These are phyloP conservation scores for Tuber magnatum DNA, from an alignment of 495 filamentous ascomycete species.

Conservation along the genomic window DNA sequence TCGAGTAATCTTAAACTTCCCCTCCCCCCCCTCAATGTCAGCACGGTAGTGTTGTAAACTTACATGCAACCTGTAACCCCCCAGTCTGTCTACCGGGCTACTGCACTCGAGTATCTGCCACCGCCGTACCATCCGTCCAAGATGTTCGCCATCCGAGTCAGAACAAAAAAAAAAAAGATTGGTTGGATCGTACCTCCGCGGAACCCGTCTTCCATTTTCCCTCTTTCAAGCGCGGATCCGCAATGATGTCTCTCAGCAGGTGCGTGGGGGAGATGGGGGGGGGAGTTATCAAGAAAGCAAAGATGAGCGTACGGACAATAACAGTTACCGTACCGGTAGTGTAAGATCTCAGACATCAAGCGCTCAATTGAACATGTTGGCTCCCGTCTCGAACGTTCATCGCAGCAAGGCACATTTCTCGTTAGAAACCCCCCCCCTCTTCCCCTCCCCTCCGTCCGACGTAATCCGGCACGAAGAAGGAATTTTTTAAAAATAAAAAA, in stretches of 20 bases:
- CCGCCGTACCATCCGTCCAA: not conserved
- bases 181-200: not conserved
- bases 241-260: not conserved
- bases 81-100: not conserved
- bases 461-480: not conserved
- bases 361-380: not conserved
- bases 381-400: not conserved
- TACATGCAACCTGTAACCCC: not conserved
- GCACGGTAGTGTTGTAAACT: not conserved
- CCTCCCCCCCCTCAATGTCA: not conserved
- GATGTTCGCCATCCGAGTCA: not conserved
- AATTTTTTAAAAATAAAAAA: no score
- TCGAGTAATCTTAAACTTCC: not conserved
- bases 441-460: not conserved
- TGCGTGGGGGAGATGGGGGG: not conserved
- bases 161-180: not conserved
- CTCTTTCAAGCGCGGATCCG: not conserved
- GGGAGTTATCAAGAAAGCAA: not conserved
- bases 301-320: not conserved
- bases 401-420: not conserved
- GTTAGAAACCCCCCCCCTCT: not conserved
- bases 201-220: not conserved
- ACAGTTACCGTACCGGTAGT: not conserved
- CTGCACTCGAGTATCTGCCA: not conserved
- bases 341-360: not conserved